These are phyloP conservation scores for Marchantia polymorpha DNA, from an alignment of 225 moss, liverwort and hornwort genomes.

Conservation along the genomic window DNA sequence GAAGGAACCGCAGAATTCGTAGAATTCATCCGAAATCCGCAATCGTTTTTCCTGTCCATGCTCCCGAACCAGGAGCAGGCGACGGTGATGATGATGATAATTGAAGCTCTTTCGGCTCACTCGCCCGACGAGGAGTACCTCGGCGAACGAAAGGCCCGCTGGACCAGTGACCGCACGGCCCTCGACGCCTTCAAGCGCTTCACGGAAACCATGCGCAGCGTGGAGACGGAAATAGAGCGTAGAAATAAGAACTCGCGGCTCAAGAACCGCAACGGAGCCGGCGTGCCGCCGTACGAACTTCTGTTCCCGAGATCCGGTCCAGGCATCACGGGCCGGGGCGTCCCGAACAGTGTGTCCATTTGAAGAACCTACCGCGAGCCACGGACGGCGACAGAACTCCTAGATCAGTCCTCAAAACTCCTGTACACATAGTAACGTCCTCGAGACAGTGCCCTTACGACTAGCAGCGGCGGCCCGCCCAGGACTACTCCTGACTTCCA, in stretches of 20 bases:
- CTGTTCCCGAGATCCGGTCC: slow-evolving; percentile 59
- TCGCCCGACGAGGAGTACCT: slow-evolving; percentile 56
- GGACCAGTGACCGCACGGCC: slow-evolving; percentile 54
- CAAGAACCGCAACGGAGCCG: slow-evolving; percentile 57
- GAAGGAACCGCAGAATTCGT: slow-evolving; percentile 42
- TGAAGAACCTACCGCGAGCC: slow-evolving; percentile 11
- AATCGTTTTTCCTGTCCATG: slow-evolving; percentile 54
- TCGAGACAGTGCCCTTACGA: neutral
- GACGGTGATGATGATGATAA: slow-evolving; percentile 62
- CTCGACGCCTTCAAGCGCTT: slow-evolving; percentile 44
- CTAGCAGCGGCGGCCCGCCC: neutral
- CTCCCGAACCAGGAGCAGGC: slow-evolving; percentile 62
- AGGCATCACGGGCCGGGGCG: slow-evolving; percentile 58
- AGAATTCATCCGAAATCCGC: slow-evolving; percentile 49
- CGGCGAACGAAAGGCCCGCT: slow-evolving; percentile 51
- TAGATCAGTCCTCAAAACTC: neutral
- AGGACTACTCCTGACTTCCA: too few species aligned
- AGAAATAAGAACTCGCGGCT: slow-evolving; percentile 50
- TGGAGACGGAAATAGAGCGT: slow-evolving; percentile 52
- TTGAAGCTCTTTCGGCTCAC: slow-evolving; percentile 64
- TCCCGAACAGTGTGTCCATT: slow-evolving; percentile 76
- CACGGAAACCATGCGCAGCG: slow-evolving; percentile 46
- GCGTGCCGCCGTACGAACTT: slow-evolving; percentile 63
- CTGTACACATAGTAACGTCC: neutral
- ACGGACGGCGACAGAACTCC: neutral